A percentile compares a stretch with the other conserved stretches of the same genome.
phyloP scores from a whole-genome alignment of 2,329 filamentous ascomycete genomes.

The Talaromyces marneffei region DNA sequence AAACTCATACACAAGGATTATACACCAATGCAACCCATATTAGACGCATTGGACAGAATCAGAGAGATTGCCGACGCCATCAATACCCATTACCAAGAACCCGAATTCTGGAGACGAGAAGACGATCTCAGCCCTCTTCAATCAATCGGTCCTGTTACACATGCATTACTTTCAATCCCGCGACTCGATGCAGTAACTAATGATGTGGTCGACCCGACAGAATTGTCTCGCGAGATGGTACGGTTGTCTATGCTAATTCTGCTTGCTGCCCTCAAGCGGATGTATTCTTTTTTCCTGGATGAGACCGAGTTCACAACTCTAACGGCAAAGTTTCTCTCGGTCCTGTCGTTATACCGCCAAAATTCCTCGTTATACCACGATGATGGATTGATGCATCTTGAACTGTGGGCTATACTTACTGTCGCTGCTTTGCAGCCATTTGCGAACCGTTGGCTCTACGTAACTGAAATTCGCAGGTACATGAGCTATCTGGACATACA shows the following conservation, averaged over 20 bases:
- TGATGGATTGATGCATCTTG: neutral
- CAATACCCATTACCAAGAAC: constrained; percentile 1
- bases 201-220: neutral
- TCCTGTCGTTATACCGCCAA: neutral
- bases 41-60: neutral
- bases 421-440: constrained; percentile 1
- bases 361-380: neutral
- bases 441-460: neutral
- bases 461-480: neutral
- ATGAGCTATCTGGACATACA: constrained; percentile 5
- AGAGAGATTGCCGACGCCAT: neutral
- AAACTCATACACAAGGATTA: neutral
- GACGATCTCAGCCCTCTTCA: constrained; percentile 15
- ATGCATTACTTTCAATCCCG: constrained; percentile 14
- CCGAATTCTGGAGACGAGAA: constrained; percentile 15
- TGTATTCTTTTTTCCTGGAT: constrained; percentile 13
- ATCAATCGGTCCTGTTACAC: constrained; percentile 12
- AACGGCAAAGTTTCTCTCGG: neutral
- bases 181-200: neutral
- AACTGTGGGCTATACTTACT: constrained; percentile 6
- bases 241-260: constrained; percentile 16
- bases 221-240: constrained; percentile 9
- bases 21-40: neutral
- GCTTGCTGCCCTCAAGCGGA: constrained; percentile 12
- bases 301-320: neutral